Conservation (phyloP, 495 filamentous ascomycete species). For the Pyrenopolyporus hunteri region DNA sequence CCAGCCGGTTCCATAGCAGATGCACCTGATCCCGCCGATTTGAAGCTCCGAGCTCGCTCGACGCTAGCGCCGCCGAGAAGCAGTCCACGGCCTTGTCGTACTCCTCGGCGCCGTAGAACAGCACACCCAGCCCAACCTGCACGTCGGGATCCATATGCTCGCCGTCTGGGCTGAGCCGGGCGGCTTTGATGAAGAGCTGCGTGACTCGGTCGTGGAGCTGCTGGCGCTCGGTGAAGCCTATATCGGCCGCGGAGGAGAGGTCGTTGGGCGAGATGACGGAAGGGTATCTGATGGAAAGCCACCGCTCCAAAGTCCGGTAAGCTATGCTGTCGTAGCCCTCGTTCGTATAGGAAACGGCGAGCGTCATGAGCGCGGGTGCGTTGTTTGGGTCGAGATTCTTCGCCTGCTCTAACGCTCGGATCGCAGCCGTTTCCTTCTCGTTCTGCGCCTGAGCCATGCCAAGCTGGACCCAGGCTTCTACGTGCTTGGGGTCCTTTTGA, state of each 20-base stretch:
- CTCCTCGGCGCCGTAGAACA: slow-evolving; percentile 97
- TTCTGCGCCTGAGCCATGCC: slow-evolving; percentile 95
- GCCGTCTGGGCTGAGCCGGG: slow-evolving; percentile 86
- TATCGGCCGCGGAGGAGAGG: slow-evolving; percentile 71
- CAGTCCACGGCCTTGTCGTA: slow-evolving; percentile 99
- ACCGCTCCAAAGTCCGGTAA: slow-evolving; percentile 95
- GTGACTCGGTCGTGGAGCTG: slow-evolving; percentile 89
- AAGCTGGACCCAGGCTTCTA: slow-evolving; percentile 90
- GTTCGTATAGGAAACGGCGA: slow-evolving; percentile 98
- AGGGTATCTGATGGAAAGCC: slow-evolving; percentile 93
- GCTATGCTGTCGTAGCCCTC: slow-evolving; percentile 97
- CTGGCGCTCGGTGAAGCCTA: slow-evolving; percentile 92
- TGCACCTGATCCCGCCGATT: slow-evolving; percentile 82
- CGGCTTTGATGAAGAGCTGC: slow-evolving; percentile 86
- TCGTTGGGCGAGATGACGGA: slow-evolving; percentile 69
- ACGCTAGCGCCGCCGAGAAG: slow-evolving; percentile 87
- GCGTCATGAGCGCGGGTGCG: slow-evolving; percentile 87
- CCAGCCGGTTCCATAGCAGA: slow-evolving; percentile 96
- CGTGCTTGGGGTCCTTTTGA: slow-evolving; percentile 83
- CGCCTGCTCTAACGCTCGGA: slow-evolving; percentile 93
- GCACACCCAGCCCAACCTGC: slow-evolving; percentile 93
- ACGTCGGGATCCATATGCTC: slow-evolving; percentile 95
- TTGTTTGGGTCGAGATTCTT: slow-evolving; percentile 86
- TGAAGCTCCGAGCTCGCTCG: slow-evolving; percentile 74
- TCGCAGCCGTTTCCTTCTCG: slow-evolving; percentile 97